Evolutionary conservation across 192 early-diverging fungal species (phyloP), one percentile per base, ranked within the genome.

Genomic region (Entophlyctis luteolus): DNA sequence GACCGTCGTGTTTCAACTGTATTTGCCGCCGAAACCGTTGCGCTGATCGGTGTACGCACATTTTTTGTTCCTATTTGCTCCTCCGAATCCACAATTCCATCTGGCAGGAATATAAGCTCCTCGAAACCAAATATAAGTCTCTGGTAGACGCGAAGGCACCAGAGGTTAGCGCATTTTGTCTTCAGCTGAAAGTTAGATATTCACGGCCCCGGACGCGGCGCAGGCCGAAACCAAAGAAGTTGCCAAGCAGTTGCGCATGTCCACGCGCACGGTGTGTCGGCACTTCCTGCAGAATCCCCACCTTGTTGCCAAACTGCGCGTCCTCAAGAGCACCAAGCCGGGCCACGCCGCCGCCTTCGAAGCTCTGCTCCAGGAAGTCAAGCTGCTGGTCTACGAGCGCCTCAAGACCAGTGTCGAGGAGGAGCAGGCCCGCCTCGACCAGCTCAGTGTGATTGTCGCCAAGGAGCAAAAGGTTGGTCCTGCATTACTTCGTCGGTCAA

Each of bases 381-480:
- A 79, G 42, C 71, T 66, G 48, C 58, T 84, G n/a, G 70, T 84
- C 5, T 84, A 79, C 58, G 82, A 81, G 57, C 67, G 76, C 23
- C 55, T 84, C 3, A 72, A 71, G 47, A 81, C 73, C 1, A 74
- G 76, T 27, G 82, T 82, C 4, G 82, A 84, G 50, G 82, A 84
- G 42, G 82, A 84, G 55, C 77, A 72, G 53, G 74, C 62, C 38
- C 79, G 71, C 48, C 77, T 79, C 60, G 82, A 84, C 39, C 77
- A 80, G 42, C 59, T 84, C 31, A 55, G 69, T 29, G 63, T 77
- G 20, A 82, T 84, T 32, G 78, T 82, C 53, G 82, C 80, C 12
- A 84, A 80, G 62, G 82, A 84, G 53, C 77, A 84, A 72, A 84
- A 83, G 77, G 79, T 81, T 20, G 0, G 60, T 16, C 23, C 2